A percentile compares a stretch with the other conserved stretches of the same genome.
phyloP scores from a whole-genome alignment of 805 yeast species.

The Wickerhamomyces rabaulensis region DNA sequence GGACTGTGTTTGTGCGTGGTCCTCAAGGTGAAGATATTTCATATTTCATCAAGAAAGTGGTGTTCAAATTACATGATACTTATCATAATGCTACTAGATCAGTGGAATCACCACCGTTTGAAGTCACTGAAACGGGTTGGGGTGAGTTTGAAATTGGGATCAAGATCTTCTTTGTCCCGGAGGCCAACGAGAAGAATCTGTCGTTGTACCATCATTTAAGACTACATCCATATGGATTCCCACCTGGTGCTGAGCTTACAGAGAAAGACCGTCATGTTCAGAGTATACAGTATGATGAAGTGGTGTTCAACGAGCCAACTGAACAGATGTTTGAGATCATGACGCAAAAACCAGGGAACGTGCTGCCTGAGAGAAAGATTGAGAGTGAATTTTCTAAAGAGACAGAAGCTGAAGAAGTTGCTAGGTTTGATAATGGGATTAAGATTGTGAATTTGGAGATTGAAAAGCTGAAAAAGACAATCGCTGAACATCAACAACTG shows the following conservation, averaged over 20 bases:
- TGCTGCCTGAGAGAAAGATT: conserved; percentile 37
- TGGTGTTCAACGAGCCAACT: conserved; percentile 94
- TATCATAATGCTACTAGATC: conserved; percentile 83
- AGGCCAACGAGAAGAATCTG: conserved; percentile 82
- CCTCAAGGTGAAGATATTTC: conserved; percentile 77
- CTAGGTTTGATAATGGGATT: conserved; percentile 43
- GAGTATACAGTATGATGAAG: conserved; percentile 74
- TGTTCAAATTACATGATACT: conserved; percentile 93
- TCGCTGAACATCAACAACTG: conserved; percentile 24
- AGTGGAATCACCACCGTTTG: conserved; percentile 86
- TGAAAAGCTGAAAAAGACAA: conserved; percentile 33
- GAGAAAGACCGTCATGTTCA: conserved; percentile 40
- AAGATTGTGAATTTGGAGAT: conserved; percentile 41
- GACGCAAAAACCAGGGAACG: conserved; percentile 60
- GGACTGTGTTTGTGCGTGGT: conserved; percentile 89
- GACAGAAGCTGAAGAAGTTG: conserved; percentile 62
- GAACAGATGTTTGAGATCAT: conserved; percentile 78
- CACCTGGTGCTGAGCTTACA: conserved; percentile 25
- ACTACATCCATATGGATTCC: conserved; percentile 73
- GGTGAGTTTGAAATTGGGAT: conserved; percentile 95
- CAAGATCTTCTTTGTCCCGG: conserved; percentile 80
- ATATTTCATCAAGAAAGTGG: conserved; percentile 80
- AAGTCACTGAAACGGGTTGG: conserved; percentile 98
- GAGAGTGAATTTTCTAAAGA: conserved; percentile 40
- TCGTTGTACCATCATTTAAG: conserved; percentile 85